These are phyloP conservation scores for Baudoinia panamericana DNA, from an alignment of 495 filamentous ascomycete genomes.

Conservation along the genomic window DNA sequence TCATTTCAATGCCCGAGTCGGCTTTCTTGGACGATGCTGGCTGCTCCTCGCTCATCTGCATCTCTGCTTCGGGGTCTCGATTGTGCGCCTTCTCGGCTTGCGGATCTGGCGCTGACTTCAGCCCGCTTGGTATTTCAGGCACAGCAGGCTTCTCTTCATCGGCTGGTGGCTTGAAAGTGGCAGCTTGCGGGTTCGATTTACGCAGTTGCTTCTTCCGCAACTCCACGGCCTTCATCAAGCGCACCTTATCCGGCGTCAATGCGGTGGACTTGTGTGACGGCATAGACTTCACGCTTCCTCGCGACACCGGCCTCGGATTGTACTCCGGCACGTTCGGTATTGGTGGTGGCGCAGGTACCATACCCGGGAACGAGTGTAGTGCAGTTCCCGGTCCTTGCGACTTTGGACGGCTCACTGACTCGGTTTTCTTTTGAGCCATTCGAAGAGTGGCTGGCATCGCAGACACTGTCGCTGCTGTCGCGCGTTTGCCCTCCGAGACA, in stretches of 20 bases:
- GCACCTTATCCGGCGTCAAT: slow-evolving; percentile 77
- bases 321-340: slow-evolving; percentile 27
- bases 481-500: slow-evolving; percentile 13
- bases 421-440: slow-evolving; percentile 13
- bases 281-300: slow-evolving; percentile 34
- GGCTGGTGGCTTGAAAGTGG: slow-evolving; percentile 6
- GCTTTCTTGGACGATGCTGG: slow-evolving; percentile 10
- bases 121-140: neutral
- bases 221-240: slow-evolving; percentile 87
- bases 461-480: slow-evolving; percentile 6
- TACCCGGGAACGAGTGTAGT: neutral
- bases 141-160: slow-evolving; percentile 14
- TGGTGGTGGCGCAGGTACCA: slow-evolving; percentile 26
- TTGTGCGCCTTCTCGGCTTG: neutral
- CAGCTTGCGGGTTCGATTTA: slow-evolving; percentile 15
- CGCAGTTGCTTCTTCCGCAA: slow-evolving; percentile 58
- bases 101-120: neutral
- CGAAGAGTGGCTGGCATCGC: slow-evolving; percentile 14
- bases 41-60: neutral
- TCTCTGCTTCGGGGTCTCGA: neutral
- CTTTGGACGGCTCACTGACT: slow-evolving; percentile 21
- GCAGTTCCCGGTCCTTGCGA: slow-evolving; percentile 21
- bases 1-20: slow-evolving; percentile 21
- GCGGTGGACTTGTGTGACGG: slow-evolving; percentile 43
- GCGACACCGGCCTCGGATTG: slow-evolving; percentile 39